Evolutionary conservation across 306 rosid species (phyloP).

Genomic region (Comarum palustre): DNA sequence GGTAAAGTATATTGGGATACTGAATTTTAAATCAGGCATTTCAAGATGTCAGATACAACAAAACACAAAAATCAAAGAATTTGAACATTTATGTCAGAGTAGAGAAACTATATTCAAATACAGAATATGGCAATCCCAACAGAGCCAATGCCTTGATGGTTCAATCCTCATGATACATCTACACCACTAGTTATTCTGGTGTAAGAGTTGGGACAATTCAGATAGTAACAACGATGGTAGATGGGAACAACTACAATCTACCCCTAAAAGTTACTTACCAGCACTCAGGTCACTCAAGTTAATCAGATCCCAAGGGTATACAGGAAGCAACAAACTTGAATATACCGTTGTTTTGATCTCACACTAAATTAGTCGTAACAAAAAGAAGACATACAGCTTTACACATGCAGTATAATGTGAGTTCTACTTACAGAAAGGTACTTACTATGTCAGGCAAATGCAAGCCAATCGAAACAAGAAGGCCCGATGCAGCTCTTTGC

Average conservation of each 20-base stretch:
- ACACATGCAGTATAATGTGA: background rate
- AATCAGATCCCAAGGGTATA: background rate
- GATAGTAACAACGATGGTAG: background rate
- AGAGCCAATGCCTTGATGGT: background rate
- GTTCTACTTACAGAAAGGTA: constrained; percentile 11
- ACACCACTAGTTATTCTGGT: background rate
- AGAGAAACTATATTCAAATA: background rate
- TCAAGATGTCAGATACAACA: too few relatives aligned
- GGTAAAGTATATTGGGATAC: background rate
- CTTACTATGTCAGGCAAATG: constrained; percentile 94
- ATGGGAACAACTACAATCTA: background rate
- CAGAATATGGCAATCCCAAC: background rate
- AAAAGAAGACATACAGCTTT: background rate
- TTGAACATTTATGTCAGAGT: background rate
- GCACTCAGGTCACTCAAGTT: background rate
- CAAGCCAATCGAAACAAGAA: constrained; percentile 86
- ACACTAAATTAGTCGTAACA: background rate
- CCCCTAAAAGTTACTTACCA: background rate
- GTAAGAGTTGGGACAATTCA: background rate
- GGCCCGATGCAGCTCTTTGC: constrained; percentile 87
- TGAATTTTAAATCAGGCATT: background rate
- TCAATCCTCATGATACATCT: background rate
- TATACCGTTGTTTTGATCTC: background rate
- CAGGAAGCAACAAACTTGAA: background rate
- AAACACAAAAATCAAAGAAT: background rate